Conservation (phyloP, 2,329 filamentous ascomycete species). For the Ambrosiella beaveri region DNA sequence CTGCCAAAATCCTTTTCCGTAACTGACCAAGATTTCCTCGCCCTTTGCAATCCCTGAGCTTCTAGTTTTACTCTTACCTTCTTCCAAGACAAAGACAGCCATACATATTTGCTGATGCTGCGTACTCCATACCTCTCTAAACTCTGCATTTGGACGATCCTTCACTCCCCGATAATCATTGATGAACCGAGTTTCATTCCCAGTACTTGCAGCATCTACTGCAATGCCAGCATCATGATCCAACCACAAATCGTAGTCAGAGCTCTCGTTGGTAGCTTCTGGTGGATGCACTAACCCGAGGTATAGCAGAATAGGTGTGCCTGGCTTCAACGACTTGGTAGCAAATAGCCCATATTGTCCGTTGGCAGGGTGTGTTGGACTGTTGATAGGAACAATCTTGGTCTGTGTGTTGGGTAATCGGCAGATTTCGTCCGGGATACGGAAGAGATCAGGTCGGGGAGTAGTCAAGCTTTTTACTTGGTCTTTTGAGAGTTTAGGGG, state of each 20-base stretch:
- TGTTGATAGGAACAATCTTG: slow-evolving; percentile 34
- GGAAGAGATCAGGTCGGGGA: slow-evolving; percentile 14
- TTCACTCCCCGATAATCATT: slow-evolving; percentile 48
- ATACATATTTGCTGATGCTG: slow-evolving; percentile 35
- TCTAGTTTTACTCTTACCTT: slow-evolving; percentile 21
- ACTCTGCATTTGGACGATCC: slow-evolving; percentile 38
- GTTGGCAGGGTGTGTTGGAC: slow-evolving; percentile 36
- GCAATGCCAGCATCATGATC: slow-evolving; percentile 38
- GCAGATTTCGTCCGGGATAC: slow-evolving; percentile 21
- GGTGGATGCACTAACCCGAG: slow-evolving; percentile 38
- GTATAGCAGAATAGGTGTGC: slow-evolving; percentile 42
- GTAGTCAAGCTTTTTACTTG: slow-evolving; percentile 22
- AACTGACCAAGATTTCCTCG: slow-evolving; percentile 48
- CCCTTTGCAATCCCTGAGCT: slow-evolving; percentile 33
- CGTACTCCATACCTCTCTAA: slow-evolving; percentile 39
- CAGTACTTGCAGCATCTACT: slow-evolving; percentile 38
- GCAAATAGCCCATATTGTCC: slow-evolving; percentile 46
- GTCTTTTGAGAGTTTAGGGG: slow-evolving; percentile 25
- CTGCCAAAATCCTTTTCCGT: slow-evolving; percentile 49
- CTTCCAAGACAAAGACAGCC: slow-evolving; percentile 37
- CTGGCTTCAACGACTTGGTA: slow-evolving; percentile 32
- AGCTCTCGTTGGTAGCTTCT: slow-evolving; percentile 19
- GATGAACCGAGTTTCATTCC: slow-evolving; percentile 49
- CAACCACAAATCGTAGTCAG: slow-evolving; percentile 49
- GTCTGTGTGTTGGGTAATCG: slow-evolving; percentile 32